Conservation (phyloP, 2,329 filamentous ascomycete species). For the Leptographium galeiforme region DNA sequence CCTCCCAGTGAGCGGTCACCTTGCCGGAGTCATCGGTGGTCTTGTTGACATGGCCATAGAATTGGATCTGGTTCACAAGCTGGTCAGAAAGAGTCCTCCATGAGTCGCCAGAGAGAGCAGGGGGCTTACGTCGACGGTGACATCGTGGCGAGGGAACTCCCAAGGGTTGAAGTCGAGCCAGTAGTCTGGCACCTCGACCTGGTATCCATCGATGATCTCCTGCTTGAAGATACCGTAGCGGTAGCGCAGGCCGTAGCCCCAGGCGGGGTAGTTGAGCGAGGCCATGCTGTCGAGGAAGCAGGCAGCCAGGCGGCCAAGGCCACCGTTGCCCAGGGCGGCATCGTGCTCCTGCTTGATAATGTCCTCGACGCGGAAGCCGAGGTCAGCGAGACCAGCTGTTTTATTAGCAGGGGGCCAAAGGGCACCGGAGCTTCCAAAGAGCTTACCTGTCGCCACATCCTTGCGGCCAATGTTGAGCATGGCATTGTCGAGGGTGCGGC, state of each 20-base stretch:
- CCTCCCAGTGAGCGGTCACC: conserved; percentile 66
- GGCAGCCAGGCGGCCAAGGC: conserved; percentile 83
- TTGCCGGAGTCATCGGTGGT: conserved; percentile 64
- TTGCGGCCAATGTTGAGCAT: conserved; percentile 94
- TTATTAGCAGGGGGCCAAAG: not conserved
- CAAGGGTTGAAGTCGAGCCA: conserved; percentile 99
- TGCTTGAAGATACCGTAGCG: conserved; percentile 98
- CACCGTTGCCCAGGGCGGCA: conserved; percentile 89
- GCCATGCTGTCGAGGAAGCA: conserved; percentile 96
- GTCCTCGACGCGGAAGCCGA: conserved; percentile 95
- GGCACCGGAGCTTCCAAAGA: not conserved
- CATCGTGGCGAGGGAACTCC: conserved; percentile 93
- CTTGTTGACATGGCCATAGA: conserved; percentile 77
- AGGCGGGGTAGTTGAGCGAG: conserved; percentile 87
- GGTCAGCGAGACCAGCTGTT: conserved; percentile 67
- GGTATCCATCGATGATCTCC: conserved; percentile 95
- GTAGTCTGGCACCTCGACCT: conserved; percentile 96
- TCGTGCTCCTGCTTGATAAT: conserved; percentile 91
- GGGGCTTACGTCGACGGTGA: conserved; percentile 64
- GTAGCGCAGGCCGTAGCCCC: conserved; percentile 94
- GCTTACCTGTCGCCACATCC: conserved; percentile 62
- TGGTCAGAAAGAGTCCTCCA: not conserved
- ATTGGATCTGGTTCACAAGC: conserved; percentile 52
- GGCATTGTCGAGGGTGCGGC: conserved; percentile 88
- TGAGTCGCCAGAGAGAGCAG: not conserved